phyloP scores from a whole-genome alignment of 495 filamentous ascomycete species.

The Copromyces sp. region DNA sequence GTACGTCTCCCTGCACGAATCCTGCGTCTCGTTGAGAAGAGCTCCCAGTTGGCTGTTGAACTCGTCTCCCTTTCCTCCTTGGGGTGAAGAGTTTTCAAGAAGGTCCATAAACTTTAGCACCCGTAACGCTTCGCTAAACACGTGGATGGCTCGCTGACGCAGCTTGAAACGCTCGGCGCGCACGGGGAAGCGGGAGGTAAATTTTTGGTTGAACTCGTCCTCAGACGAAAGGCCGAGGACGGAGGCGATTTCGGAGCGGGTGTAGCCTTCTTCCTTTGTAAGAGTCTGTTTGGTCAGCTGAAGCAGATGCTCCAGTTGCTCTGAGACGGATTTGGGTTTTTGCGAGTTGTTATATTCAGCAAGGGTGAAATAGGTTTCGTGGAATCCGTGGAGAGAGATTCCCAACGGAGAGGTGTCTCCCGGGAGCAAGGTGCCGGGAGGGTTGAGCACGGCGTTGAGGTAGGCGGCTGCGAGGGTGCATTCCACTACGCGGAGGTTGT shows the following conservation, averaged over 20 bases:
- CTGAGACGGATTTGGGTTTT: conserved; percentile 19
- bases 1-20: conserved; percentile 71
- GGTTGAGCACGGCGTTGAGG: conserved; percentile 39
- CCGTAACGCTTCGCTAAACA: conserved; percentile 79
- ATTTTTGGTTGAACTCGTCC: conserved; percentile 58
- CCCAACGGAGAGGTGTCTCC: conserved; percentile 76
- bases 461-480: conserved; percentile 78
- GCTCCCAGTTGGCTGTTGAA: conserved; percentile 66
- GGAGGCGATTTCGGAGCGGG: conserved; percentile 72
- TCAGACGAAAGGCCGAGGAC: conserved; percentile 54
- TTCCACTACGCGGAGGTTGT: conserved; percentile 95
- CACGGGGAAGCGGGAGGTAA: conserved; percentile 76
- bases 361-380: conserved; percentile 53
- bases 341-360: conserved; percentile 29
- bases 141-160: conserved; percentile 76
- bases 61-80: conserved; percentile 38
- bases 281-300: conserved; percentile 53
- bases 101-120: conserved; percentile 74
- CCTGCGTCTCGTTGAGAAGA: conserved; percentile 82
- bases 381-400: conserved; percentile 75
- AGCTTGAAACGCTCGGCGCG: conserved; percentile 83
- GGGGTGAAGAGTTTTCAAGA: conserved; percentile 36
- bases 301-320: conserved; percentile 60
- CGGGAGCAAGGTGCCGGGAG: conserved; percentile 55
- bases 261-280: conserved; percentile 70